Conservation (phyloP, 495 filamentous ascomycete genomes). For the Cairneyella variabilis region DNA sequence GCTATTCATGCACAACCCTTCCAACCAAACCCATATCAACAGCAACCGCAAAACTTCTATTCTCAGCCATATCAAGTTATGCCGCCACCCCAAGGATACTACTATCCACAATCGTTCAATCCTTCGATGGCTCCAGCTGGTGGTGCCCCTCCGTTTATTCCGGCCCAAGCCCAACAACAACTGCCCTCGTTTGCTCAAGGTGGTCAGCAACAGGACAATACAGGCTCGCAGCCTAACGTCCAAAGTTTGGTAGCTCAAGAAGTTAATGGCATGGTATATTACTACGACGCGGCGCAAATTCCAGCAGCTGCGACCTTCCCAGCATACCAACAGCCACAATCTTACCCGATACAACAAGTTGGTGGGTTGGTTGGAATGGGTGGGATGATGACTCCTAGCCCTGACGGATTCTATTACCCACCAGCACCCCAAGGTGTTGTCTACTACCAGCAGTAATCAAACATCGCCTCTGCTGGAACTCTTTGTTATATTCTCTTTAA, state of each 20-base stretch:
- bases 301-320: constrained; percentile 47
- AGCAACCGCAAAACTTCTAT: constrained; percentile 56
- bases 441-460: constrained; percentile 57
- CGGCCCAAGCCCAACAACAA: constrained; percentile 48
- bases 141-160: constrained; percentile 54
- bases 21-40: constrained; percentile 65
- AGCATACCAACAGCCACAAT: constrained; percentile 44
- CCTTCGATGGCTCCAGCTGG: constrained; percentile 44
- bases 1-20: constrained; percentile 91
- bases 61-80: constrained; percentile 42
- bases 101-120: constrained; percentile 54
- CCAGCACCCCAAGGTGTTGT: constrained; percentile 57
- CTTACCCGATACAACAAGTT: constrained; percentile 34
- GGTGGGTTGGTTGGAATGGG: constrained; percentile 66
- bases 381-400: constrained; percentile 73
- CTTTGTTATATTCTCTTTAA: constrained; percentile 29
- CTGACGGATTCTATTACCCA: constrained; percentile 71
- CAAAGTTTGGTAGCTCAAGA: constrained; percentile 84
- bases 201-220: constrained; percentile 38
- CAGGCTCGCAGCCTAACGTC: constrained; percentile 34
- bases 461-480: neutral
- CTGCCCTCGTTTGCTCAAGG: constrained; percentile 33
- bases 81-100: constrained; percentile 49
- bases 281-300: constrained; percentile 76
- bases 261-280: constrained; percentile 92